phyloP scores from a whole-genome alignment of 2,329 filamentous ascomycete species.

The Sclerotinia minor region DNA sequence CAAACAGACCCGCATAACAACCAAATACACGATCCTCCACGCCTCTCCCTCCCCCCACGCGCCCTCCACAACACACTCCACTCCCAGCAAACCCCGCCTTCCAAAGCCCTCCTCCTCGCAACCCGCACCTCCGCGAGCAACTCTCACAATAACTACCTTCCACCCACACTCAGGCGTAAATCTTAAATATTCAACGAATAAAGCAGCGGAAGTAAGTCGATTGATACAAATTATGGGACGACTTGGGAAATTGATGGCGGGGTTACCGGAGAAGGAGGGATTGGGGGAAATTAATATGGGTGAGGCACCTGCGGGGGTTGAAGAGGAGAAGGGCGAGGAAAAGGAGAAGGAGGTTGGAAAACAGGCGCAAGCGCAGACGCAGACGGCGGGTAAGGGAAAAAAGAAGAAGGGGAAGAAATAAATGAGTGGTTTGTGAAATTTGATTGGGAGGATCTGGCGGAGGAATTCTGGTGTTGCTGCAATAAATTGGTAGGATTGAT shows the following conservation, averaged over 20 bases:
- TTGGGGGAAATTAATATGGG: constrained; percentile 43
- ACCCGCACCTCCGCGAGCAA: constrained; percentile 55
- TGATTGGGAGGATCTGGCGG: too few relatives aligned
- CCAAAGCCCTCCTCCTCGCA: constrained; percentile 39
- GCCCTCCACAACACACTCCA: constrained; percentile 26
- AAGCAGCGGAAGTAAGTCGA: constrained; percentile 84
- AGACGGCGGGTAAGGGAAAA: constrained; percentile 65
- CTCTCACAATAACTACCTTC: constrained; percentile 84
- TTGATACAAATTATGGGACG: constrained; percentile 74
- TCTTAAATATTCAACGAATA: constrained; percentile 88
- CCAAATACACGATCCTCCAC: constrained; percentile 77
- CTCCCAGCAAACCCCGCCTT: constrained; percentile 35
- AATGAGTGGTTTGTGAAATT: constrained; percentile 30
- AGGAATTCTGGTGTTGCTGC: too few relatives aligned
- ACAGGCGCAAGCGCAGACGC: neutral
- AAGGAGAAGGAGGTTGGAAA: constrained; percentile 46
- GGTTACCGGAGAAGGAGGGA: constrained; percentile 45
- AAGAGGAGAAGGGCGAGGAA: constrained; percentile 40
- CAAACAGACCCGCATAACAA: constrained; percentile 80
- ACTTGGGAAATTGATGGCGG: constrained; percentile 69
- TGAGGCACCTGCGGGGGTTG: constrained; percentile 44
- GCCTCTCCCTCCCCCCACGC: constrained; percentile 38
- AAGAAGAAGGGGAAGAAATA: constrained; percentile 73
- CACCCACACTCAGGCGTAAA: constrained; percentile 78
- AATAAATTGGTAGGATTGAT: too few relatives aligned